Base-by-base conservation (phyloP, 371 early-diverging fungal genomes). In the Mucor circinelloides region DNA sequence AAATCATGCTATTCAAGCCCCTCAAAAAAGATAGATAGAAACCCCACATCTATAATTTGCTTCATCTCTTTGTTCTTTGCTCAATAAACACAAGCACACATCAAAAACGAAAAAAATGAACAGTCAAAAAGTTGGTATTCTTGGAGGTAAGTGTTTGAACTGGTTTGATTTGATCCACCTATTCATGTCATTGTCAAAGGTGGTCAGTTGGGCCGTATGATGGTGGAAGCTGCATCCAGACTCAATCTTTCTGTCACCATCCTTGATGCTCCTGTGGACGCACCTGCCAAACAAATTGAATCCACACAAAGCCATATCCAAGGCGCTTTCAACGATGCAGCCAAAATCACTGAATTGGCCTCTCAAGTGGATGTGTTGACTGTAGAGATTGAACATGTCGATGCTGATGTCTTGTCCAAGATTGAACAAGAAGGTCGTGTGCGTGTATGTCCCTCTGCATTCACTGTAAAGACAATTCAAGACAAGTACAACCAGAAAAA, bases 141-240 rank as follows among this genome's bases (percentile, higher is more conserved):
- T 90, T 58, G 90, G 90, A 66, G 90, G 83, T 77, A 78, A 72
- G 55, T 3, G 3, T 25, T 10, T 19, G 9, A 3, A 0, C 1
- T 2, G 21, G 23, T 2, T 13, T 8, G 23, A 50, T 12, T 25
- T 25, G 13, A 23, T 25, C 9, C 50, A 10, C 8, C 10, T 21
- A 19, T 48, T 48, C 42, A 42, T 42, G 42, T n/a, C 17, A 44
- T 23, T 25, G 25, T 50, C 12, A 13, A 23, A 83, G 83, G 98
- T 59, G 98, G 98, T 28, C 98, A 98, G 81, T 91, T 98, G 31
- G 98, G 98, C 32, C 89, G 97, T 77, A 98, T 98, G 98, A 86
- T 95, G 80, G 86, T 93, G 27, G 98, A 98, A 79, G 95, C 97
- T 6, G 97, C 96, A 7, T 91, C 92, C 64, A 89, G 97, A 15